Base-by-base conservation (phyloP, 441 rosid species). In the Euphorbia celastroides region DNA sequence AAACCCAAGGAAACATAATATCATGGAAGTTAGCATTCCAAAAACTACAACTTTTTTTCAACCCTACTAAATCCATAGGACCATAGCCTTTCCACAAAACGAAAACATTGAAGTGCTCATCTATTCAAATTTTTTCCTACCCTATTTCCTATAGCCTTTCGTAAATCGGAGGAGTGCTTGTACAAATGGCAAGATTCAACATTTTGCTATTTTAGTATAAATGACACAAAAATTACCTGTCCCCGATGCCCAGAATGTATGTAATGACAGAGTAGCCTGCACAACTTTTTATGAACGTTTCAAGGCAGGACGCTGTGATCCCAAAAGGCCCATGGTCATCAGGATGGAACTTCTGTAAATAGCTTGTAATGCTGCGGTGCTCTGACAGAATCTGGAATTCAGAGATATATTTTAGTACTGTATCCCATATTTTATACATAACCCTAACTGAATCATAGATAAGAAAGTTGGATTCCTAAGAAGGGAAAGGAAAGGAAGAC, bases 191-290 rank as follows among this genome's bases (percentile, higher is more conserved):
- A 50, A 60, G 50, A 26, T 48, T 19, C 66, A 50, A n/a, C 26
- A 42, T 22, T 32, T 27, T 17, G 2, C 30, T 50, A 46, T 55
- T 28, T 57, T 64, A 32, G 30, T n/a, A 44, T 28, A 23, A 19
- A 60, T 57, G 38, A 57, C 34, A 23, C 56, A 60, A 52, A 38
- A 57, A 62, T 67, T 78, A 83, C 99, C 99, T 86, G 85, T 94
- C 99, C 81, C 99, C 98, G 63, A 94, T 84, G 32, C 99, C 98
- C 64, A 94, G 79, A 72, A 94, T 92, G 70, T 94, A 90, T 41
- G 99, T 92, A 78, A 92, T 94, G 72, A 92, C 99, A 56, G 98
- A 94, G 81, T 94, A 90, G 70, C 98, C 99, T 19, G 99, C 99
- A 72, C 99, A 94, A 74, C 98, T 94, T 80, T 90, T 94, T 68